Conservation (phyloP, 192 early-diverging fungal genomes). For the Lobosporangium transversale region DNA sequence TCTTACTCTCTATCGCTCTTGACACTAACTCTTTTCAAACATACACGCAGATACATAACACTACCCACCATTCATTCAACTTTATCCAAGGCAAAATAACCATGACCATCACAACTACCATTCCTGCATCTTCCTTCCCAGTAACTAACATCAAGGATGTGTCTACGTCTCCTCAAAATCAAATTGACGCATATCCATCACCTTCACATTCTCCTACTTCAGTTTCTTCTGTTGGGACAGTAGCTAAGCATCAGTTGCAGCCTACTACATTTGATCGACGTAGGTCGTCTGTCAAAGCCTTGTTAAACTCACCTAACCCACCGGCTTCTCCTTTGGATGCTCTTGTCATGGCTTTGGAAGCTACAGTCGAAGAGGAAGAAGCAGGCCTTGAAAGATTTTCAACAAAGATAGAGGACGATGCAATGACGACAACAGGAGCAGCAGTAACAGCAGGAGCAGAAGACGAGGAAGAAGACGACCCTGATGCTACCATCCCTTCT, state of each 20-base stretch:
- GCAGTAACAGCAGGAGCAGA: background rate
- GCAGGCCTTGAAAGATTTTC: no score
- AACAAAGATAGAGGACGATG: background rate
- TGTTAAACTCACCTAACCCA: constrained; percentile 26
- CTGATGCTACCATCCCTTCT: constrained; percentile 48
- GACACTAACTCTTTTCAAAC: no score
- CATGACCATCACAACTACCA: background rate
- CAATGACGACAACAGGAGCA: no score
- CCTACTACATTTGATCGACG: constrained; percentile 12
- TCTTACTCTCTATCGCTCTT: no score
- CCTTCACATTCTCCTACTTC: constrained; percentile 35
- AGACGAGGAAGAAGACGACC: constrained; percentile 34
- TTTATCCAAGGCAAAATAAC: no score
- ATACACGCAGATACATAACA: no score
- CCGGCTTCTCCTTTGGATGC: constrained; percentile 53
- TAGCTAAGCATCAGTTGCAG: background rate
- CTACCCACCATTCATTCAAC: no score
- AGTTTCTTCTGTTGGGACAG: background rate
- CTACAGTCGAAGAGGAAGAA: constrained; percentile 41
- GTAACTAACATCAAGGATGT: background rate
- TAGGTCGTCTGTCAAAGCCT: constrained; percentile 38
- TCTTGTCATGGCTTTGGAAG: constrained; percentile 55
- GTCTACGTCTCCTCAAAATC: background rate
- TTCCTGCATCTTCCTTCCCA: background rate
- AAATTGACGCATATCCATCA: constrained; percentile 26